A percentile compares a stretch with the other conserved stretches of the same genome.
Conservation (phyloP, 2,329 filamentous ascomycete genomes). For the Lojkania enalia region DNA sequence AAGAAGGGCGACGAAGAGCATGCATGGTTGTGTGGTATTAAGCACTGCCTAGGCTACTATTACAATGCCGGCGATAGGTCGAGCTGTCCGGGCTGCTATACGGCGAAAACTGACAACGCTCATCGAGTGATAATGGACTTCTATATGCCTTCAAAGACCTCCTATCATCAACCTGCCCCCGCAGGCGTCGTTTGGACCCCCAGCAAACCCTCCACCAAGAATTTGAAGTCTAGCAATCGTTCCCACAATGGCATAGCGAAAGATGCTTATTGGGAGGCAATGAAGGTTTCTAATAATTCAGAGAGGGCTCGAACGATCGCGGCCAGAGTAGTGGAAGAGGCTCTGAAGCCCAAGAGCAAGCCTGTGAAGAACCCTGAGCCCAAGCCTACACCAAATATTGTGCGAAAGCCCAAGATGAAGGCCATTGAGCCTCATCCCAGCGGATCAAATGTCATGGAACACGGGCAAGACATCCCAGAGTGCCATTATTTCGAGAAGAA, state of each 20-base stretch:
- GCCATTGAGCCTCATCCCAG: constrained; percentile 32
- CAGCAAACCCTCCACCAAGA: constrained; percentile 12
- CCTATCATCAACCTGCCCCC: constrained; percentile 19
- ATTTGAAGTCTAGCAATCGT: constrained; percentile 6
- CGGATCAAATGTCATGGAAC: constrained; percentile 32
- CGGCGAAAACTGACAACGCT: constrained; percentile 12
- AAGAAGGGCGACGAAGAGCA: constrained; percentile 15
- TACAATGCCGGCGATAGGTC: constrained; percentile 34
- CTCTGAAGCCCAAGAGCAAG: constrained; percentile 16
- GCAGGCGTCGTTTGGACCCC: constrained; percentile 24
- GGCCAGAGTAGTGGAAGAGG: constrained; percentile 17
- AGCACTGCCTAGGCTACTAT: constrained; percentile 31
- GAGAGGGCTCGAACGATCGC: constrained; percentile 18
- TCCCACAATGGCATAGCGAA: constrained; percentile 34
- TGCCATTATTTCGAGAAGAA: constrained; percentile 19
- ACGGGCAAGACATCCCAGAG: constrained; percentile 26
- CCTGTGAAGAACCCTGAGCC: constrained; percentile 17
- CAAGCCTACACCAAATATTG: constrained; percentile 13
- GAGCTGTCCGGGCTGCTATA: constrained; percentile 27
- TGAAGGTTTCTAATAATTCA: constrained; percentile 10
- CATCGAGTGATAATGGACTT: constrained; percentile 28
- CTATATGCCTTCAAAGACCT: constrained; percentile 24
- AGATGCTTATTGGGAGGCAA: constrained; percentile 26
- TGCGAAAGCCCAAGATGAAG: constrained; percentile 23
- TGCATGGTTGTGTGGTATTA: constrained; percentile 33